phyloP scores from a whole-genome alignment of 2,329 filamentous ascomycete genomes.

The Colletotrichum tofieldiae region DNA sequence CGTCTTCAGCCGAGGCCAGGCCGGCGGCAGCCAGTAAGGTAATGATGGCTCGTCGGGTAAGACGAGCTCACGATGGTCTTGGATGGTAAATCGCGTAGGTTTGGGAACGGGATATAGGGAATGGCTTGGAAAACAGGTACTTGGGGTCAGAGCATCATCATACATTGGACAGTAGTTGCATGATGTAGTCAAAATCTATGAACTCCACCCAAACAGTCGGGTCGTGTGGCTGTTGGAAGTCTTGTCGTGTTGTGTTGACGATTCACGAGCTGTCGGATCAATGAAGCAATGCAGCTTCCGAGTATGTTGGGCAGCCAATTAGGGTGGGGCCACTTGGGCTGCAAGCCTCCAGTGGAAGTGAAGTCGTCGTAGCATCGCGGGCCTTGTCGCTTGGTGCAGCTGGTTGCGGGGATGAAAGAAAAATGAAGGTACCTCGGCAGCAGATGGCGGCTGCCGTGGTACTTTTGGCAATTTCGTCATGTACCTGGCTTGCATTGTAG shows the following conservation, averaged over 20 bases:
- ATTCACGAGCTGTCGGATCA: not conserved
- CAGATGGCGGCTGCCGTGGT: not conserved
- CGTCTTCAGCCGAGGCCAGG: constrained; percentile 68
- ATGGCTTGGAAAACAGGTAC: not conserved
- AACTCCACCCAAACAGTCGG: not conserved
- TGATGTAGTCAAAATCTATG: not conserved
- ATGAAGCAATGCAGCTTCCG: not conserved
- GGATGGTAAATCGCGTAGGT: not conserved
- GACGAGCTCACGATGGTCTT: not conserved
- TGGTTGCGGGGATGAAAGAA: not conserved
- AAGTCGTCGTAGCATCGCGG: not conserved
- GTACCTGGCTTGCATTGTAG: not conserved
- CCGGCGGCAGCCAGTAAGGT: constrained; percentile 1
- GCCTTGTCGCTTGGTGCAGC: not conserved
- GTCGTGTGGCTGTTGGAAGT: not conserved
- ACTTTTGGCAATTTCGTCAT: not conserved
- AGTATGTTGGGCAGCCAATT: not conserved
- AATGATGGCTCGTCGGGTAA: not conserved
- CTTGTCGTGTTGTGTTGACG: not conserved
- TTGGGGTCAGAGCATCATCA: not conserved
- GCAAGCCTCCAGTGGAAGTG: not conserved
- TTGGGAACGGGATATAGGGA: not conserved
- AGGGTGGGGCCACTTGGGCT: not conserved
- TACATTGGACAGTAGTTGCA: not conserved
- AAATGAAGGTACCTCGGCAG: not conserved